phyloP scores from a whole-genome alignment of 2,329 filamentous ascomycete species.

The Purpureocillium takamizusanense region DNA sequence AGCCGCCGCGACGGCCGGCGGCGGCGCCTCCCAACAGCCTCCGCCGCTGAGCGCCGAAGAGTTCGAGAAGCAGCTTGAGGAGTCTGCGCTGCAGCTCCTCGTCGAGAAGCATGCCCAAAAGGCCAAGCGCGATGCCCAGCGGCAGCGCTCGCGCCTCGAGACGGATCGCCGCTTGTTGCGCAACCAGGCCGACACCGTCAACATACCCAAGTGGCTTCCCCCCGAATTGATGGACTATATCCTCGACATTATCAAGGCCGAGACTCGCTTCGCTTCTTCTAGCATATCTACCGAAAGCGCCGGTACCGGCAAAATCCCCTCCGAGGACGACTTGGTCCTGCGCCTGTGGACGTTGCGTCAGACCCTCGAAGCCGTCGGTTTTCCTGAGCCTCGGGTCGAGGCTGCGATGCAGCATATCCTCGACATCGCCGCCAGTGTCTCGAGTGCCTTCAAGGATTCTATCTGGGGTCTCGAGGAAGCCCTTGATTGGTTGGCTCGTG shows the following conservation, averaged over 20 bases:
- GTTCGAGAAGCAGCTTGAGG: slow-evolving; percentile 80
- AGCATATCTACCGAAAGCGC: slow-evolving; percentile 36
- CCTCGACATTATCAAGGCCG: slow-evolving; percentile 60
- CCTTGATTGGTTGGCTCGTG: slow-evolving; percentile 80
- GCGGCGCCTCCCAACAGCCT: slow-evolving; percentile 3
- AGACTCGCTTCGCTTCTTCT: slow-evolving; percentile 49
- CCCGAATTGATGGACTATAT: slow-evolving; percentile 71
- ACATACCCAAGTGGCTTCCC: slow-evolving; percentile 70
- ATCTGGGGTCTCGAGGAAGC: slow-evolving; percentile 84
- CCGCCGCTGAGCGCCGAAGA: slow-evolving; percentile 70
- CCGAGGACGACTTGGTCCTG: slow-evolving; percentile 68
- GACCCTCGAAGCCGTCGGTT: slow-evolving; percentile 59
- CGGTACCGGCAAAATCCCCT: slow-evolving; percentile 42
- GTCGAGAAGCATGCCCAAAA: slow-evolving; percentile 79
- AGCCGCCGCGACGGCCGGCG: background rate
- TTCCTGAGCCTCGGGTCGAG: slow-evolving; percentile 54
- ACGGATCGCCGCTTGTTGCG: slow-evolving; percentile 80
- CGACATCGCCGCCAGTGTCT: slow-evolving; percentile 55
- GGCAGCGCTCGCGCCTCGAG: slow-evolving; percentile 69
- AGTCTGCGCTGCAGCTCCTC: slow-evolving; percentile 78
- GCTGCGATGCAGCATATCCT: slow-evolving; percentile 58
- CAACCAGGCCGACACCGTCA: slow-evolving; percentile 64
- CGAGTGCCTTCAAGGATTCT: slow-evolving; percentile 48
- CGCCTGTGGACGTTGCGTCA: slow-evolving; percentile 80
- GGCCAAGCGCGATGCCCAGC: slow-evolving; percentile 66